Base-by-base conservation (phyloP, 2,329 filamentous ascomycete genomes). In the Botrytis deweyae region DNA sequence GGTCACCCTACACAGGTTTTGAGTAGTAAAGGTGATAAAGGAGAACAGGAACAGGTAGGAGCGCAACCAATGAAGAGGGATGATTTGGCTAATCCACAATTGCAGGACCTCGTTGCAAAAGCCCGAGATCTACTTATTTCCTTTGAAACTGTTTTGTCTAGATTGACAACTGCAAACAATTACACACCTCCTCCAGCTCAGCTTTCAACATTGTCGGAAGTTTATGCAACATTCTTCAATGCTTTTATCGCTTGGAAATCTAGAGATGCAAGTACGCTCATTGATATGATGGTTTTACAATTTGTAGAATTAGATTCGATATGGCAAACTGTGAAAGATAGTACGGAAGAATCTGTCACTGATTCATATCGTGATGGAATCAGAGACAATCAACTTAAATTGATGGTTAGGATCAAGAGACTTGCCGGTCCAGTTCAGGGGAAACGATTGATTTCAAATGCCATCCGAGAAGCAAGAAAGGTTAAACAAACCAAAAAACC, bases 221-320 rank as follows among this genome's bases (percentile, higher is more conserved):
- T 89, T 1, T 93, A 95, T 79, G 88, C 91, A 46, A 88, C 90
- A 0, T 96, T 94, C 78, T 89, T 91, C 78, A 91, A 92, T 71
- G 92, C 92, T 1, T 95, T 96, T 79, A 92, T 93, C 75, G 90
- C 92, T 5, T 96, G 93, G 93, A 94, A 95, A 82, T 91, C 93
- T 2, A 88, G 92, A 70, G 93, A 95, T 80, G 93, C 92, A 0
- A 90, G 90, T 72, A 90, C 92, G 0, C 85, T 96, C 7, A 89
- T 95, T 70, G 92, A 95, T 78, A 91, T 93, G 72, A 95, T 96
- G 93, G 87, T 95, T n/a, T 88, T 93, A 79, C 92, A 94, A 76
- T 95, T 95, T 81, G 92, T 95, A 29, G 93, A 94, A 80, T 87
- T 96, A 3, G 93, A 96, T 79, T 91, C 91, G 52, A 95, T 95